Evolutionary conservation across 2,329 filamentous ascomycete species (phyloP), one percentile per base, ranked within the genome.

Genomic region (Aspergillus proliferans): DNA sequence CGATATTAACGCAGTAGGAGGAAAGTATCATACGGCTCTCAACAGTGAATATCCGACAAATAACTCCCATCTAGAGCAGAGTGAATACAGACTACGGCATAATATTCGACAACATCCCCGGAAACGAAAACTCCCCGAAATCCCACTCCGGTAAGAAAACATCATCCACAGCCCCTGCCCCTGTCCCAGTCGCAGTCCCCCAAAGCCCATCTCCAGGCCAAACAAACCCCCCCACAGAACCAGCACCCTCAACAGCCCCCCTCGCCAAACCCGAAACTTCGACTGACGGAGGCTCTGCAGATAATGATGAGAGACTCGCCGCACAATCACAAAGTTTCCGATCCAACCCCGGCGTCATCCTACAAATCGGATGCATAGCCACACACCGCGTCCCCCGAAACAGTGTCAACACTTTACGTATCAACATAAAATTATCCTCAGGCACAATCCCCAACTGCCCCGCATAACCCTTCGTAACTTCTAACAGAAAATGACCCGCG

Each of bases 401-500:
- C 1, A 60, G 18, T 8, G 47, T 48, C 9, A 60, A 34, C 2
- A 57, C 54, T 2, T 49, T 56, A 2, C 47, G 45, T 1, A 57
- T 57, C 19, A 57, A 39, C 7, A 47, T 51, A n/a, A 58, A 55
- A 6, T 60, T 53, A 56, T 36, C 53, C 28, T 45, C 56, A 4
- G 58, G 55, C 33, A 65, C 61, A 19, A 71, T 59, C 2, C 60
- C 60, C 4, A 71, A 58, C 42, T 70, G 66, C 12, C 60, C 57
- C 21, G 63, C 60, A 46, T 70, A 67, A 40, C 71, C 60, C 56
- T 71, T 58, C 46, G 64, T 59, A 12, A 70, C 60, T 54, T 71
- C 70, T 18, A 73, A 53, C 6, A 73, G 52, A 38, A 73, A 71
- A 42, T 71, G 66, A 10, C 65, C 64, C 1, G 70, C 68, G 49